These are phyloP conservation scores for Agrostemma githago DNA, from an alignment of 148 eudicot species.

Conservation along the genomic window DNA sequence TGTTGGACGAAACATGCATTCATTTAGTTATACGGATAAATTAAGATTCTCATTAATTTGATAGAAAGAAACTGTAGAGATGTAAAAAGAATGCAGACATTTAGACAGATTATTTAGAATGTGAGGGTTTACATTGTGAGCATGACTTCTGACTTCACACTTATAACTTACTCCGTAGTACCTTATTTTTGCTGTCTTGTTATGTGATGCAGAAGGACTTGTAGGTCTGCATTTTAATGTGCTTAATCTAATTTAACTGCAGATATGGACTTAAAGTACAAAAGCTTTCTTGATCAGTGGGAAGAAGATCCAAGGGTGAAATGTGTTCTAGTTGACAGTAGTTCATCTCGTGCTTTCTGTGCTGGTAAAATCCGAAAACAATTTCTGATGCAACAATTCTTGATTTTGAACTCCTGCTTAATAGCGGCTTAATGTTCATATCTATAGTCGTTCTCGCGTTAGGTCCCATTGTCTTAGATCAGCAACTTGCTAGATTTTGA, in stretches of 20 bases:
- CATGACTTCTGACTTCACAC: not conserved
- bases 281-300: slow-evolving; percentile 87
- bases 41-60: not conserved
- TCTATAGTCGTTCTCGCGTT: slow-evolving; percentile 10
- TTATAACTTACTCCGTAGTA: not conserved
- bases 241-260: slow-evolving; percentile 25
- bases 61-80: not conserved
- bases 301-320: slow-evolving; percentile 87
- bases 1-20: not conserved
- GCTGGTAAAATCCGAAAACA: slow-evolving; percentile 50
- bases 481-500: slow-evolving; percentile 34
- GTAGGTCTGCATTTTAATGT: not conserved
- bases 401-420: not conserved
- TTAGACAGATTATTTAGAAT: not conserved
- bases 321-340: slow-evolving; percentile 77
- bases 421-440: slow-evolving; percentile 19
- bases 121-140: too few relatives aligned
- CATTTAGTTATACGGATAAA: not conserved
- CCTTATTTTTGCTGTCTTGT: not conserved
- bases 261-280: slow-evolving; percentile 87
- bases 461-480: slow-evolving; percentile 14
- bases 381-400: not conserved
- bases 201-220: not conserved
- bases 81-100: not conserved
- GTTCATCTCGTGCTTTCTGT: slow-evolving; percentile 88